Percentiles rank a stretch among this genome's conserved stretches.
Conservation (phyloP, 306 rosid species). For the Morella rubra region DNA sequence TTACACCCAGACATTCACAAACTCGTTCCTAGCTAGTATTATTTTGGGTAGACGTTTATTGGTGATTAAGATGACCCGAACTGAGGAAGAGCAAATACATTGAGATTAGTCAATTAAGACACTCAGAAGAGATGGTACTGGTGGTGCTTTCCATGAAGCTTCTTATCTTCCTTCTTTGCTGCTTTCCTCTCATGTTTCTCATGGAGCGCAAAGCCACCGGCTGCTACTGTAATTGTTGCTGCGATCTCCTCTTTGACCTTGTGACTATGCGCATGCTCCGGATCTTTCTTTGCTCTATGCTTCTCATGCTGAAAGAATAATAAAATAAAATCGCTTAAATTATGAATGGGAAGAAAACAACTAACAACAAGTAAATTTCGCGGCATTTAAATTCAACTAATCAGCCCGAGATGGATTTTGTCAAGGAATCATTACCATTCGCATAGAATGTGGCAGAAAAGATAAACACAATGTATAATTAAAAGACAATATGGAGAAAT, state of each 20-base stretch:
- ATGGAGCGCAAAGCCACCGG: conserved; percentile 73
- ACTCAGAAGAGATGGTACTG: conserved; percentile 29
- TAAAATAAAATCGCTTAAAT: no score
- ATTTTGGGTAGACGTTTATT: no score
- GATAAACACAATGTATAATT: no score
- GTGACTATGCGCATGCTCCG: conserved; percentile 68
- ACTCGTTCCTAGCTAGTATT: not conserved
- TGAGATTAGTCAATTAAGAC: not conserved
- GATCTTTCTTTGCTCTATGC: conserved; percentile 55
- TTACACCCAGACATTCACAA: not conserved
- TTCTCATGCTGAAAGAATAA: conserved; percentile 52
- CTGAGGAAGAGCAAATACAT: no score
- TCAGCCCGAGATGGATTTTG: no score
- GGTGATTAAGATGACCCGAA: not conserved
- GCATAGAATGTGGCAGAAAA: no score
- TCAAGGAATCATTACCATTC: no score
- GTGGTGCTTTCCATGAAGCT: conserved; percentile 61
- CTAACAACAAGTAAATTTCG: no score
- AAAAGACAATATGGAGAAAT: no score
- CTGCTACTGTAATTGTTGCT: conserved; percentile 56
- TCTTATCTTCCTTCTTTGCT: conserved; percentile 50
- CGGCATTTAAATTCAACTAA: no score
- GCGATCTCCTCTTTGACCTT: conserved; percentile 77
- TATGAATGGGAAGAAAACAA: no score
- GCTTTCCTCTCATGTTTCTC: conserved; percentile 73